Conservation (phyloP, 2,329 filamentous ascomycete genomes). For the Fusarium xyrophilum region DNA sequence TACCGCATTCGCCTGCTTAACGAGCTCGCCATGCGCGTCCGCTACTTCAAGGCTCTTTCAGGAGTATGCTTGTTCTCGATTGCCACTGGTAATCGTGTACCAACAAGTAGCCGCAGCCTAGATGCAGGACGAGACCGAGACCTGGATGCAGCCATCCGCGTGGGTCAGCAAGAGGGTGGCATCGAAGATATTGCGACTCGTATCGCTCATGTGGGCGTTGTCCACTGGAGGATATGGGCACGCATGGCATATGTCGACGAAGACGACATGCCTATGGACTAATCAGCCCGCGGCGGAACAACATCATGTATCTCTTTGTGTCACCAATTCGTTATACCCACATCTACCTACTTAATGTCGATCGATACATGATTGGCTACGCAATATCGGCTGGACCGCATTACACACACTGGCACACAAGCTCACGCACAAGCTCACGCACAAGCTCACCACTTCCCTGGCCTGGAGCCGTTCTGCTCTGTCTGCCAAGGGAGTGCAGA, state of each 20-base stretch:
- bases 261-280: constrained; percentile 48
- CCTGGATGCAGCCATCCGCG: constrained; percentile 47
- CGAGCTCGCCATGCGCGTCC: constrained; percentile 58
- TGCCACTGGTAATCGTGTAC: constrained; percentile 59
- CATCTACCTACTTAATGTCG: constrained; percentile 35
- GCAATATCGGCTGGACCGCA: constrained; percentile 32
- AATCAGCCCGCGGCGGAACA: constrained; percentile 8
- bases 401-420: constrained; percentile 1
- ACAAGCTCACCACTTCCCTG: background rate
- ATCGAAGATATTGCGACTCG: constrained; percentile 75
- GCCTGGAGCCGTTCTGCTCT: background rate
- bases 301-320: constrained; percentile 20
- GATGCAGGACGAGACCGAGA: constrained; percentile 45
- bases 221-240: constrained; percentile 92
- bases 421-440: background rate
- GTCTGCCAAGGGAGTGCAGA: background rate
- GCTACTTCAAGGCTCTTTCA: constrained; percentile 60
- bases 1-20: constrained; percentile 58
- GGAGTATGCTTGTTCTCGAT: constrained; percentile 62
- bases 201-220: constrained; percentile 79
- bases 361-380: constrained; percentile 16
- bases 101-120: constrained; percentile 47
- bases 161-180: constrained; percentile 59
- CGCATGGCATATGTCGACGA: constrained; percentile 71
- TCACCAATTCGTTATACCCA: constrained; percentile 22